phyloP scores from a whole-genome alignment of 371 early-diverging fungal species.

The Cokeromyces recurvatus region DNA sequence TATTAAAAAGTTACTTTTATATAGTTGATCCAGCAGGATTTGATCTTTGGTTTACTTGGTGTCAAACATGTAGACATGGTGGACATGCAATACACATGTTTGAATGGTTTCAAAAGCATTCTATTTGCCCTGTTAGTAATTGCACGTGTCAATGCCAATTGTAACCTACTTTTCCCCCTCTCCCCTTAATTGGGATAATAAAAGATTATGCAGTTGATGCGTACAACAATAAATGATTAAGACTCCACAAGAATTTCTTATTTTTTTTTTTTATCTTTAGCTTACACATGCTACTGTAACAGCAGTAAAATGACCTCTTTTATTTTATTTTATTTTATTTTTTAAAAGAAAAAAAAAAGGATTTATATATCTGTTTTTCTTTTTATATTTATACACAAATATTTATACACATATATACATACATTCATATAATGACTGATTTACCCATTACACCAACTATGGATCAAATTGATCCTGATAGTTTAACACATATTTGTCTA shows the following conservation, averaged over 20 bases:
- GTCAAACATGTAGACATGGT: conserved; percentile 94
- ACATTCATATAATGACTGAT: conserved; percentile 8
- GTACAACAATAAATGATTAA: too few species aligned
- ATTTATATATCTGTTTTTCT: too few species aligned
- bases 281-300: too few species aligned
- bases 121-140: conserved; percentile 85
- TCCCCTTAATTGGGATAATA: neutral
- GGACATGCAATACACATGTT: conserved; percentile 89
- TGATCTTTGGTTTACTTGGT: conserved; percentile 97
- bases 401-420: too few species aligned
- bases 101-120: conserved; percentile 86
- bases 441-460: conserved; percentile 13
- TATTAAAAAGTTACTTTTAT: too few species aligned
- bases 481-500: conserved; percentile 6
- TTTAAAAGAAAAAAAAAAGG: too few species aligned
- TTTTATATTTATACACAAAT: too few species aligned
- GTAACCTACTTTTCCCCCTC: conserved; percentile 13
- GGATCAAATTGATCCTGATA: conserved; percentile 3
- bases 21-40: conserved; percentile 59
- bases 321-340: neutral
- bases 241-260: too few species aligned
- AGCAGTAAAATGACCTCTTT: too few species aligned
- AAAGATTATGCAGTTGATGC: conserved; percentile 2
- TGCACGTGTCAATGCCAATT: conserved; percentile 71
- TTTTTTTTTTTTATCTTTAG: too few species aligned